Percentiles rank a stretch among this genome's conserved stretches.
These are phyloP conservation scores for Sarocladium kiliense DNA, from an alignment of 2,329 filamentous ascomycete species.

Conservation along the genomic window DNA sequence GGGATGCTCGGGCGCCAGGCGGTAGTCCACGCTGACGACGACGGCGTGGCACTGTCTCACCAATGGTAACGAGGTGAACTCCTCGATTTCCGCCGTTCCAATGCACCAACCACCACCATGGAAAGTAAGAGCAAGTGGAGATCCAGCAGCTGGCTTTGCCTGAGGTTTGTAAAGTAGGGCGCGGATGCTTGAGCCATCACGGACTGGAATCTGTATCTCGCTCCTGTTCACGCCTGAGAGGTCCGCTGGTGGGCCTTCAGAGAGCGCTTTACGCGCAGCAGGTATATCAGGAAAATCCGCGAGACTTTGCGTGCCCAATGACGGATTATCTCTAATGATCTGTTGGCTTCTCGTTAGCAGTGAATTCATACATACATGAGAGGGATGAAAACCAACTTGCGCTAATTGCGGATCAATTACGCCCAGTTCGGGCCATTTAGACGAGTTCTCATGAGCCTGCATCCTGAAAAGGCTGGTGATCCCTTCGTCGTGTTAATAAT, in stretches of 20 bases:
- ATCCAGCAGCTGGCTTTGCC: not conserved
- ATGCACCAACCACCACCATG: constrained; percentile 46
- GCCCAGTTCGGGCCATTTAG: not conserved
- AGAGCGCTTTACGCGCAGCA: not conserved
- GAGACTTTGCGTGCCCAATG: not conserved
- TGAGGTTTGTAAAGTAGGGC: not conserved
- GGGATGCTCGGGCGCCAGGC: constrained; percentile 43
- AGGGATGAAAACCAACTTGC: not conserved
- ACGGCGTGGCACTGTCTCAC: constrained; percentile 18
- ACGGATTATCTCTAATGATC: not conserved
- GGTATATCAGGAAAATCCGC: constrained; percentile 1
- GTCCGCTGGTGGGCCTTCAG: not conserved
- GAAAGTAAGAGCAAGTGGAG: constrained; percentile 30
- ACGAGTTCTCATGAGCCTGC: not conserved
- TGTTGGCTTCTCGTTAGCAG: not conserved
- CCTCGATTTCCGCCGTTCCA: constrained; percentile 43
- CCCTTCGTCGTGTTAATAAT: not conserved
- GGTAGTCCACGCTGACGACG: constrained; percentile 47
- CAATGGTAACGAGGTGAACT: not conserved
- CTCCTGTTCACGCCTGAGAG: not conserved
- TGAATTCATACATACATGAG: not conserved
- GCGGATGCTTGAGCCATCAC: constrained; percentile 5
- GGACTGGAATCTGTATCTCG: constrained; percentile 8
- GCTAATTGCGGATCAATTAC: constrained; percentile 1
- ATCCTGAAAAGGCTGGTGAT: not conserved